These are phyloP conservation scores for Schoenoplectus triqueter DNA, from an alignment of 202 grass and related monocot genomes.

Conservation along the genomic window DNA sequence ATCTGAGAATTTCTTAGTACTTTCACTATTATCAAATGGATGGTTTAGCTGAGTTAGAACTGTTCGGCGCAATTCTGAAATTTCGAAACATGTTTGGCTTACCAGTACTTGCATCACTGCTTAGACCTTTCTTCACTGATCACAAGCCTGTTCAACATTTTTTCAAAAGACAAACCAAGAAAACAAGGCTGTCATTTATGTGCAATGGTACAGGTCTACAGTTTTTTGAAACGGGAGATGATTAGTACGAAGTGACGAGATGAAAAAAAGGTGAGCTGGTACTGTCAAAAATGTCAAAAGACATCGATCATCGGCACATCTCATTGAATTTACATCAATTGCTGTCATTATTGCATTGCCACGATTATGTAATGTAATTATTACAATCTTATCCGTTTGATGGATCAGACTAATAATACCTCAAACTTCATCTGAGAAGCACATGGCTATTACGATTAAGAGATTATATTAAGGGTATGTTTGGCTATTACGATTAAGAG, in stretches of 20 bases:
- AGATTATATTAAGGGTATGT: not conserved
- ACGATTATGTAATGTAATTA: constrained; percentile 5
- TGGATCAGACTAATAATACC: not conserved
- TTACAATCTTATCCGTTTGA: constrained; percentile 6
- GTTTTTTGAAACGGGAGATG: not conserved
- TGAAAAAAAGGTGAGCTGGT: not conserved
- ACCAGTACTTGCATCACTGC: constrained; percentile 23
- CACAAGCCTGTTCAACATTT: not conserved
- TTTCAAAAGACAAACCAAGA: constrained; percentile 1
- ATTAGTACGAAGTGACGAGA: constrained; percentile 10
- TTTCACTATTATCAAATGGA: too few species aligned
- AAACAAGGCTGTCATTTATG: constrained; percentile 25
- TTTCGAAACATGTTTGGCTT: too few species aligned
- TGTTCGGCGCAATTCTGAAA: too few species aligned
- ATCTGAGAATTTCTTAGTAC: too few species aligned
- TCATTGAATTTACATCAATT: constrained; percentile 33
- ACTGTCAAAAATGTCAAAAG: constrained; percentile 21
- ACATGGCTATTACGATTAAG: not conserved
- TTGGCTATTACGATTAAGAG: too few species aligned
- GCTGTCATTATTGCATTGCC: constrained; percentile 3
- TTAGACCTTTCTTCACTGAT: not conserved
- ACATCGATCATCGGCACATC: constrained; percentile 11
- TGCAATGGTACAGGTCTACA: not conserved
- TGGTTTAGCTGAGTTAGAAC: too few species aligned
- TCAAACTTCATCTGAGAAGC: not conserved